A percentile compares a stretch with the other conserved stretches of the same genome.
Conservation (phyloP, 1,284 basidiomycete species). For the Ganoderma sinense region DNA sequence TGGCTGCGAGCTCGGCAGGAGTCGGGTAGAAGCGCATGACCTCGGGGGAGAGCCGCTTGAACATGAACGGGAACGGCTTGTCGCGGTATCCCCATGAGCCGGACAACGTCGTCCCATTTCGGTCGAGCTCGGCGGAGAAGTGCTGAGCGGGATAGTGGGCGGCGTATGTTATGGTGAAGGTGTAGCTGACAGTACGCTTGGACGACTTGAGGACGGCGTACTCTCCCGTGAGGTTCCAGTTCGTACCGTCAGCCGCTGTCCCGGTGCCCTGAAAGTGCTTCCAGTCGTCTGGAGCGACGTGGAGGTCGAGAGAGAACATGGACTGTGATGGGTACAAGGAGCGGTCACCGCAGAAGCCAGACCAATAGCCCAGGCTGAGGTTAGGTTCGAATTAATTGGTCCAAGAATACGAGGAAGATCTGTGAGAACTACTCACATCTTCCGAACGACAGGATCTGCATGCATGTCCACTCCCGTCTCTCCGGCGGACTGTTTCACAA, state of each 20-base stretch:
- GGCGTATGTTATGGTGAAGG: background rate
- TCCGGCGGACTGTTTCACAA: background rate
- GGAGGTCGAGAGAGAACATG: conserved; percentile 9
- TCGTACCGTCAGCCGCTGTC: background rate
- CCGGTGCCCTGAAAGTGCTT: conserved; percentile 1
- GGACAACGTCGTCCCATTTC: background rate
- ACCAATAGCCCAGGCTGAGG: conserved; percentile 5
- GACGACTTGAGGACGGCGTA: background rate
- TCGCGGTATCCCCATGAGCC: conserved; percentile 3
- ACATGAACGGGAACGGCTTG: conserved; percentile 16
- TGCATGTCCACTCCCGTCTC: background rate
- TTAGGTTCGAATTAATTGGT: no score
- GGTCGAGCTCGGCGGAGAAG: conserved; percentile 6
- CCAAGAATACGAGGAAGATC: no score
- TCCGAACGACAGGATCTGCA: background rate
- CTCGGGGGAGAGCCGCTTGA: conserved; percentile 22
- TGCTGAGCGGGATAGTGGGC: background rate
- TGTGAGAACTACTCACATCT: conserved; percentile 4
- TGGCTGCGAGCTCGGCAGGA: conserved; percentile 22
- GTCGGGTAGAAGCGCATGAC: conserved; percentile 33
- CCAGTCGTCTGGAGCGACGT: background rate
- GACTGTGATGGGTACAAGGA: background rate
- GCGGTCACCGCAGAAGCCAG: background rate
- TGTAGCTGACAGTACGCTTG: background rate
- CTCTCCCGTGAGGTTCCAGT: conserved; percentile 3